Percentiles rank a stretch among this genome's conserved stretches.
phyloP scores from a whole-genome alignment of 805 yeast species.

The Candida maltosa region DNA sequence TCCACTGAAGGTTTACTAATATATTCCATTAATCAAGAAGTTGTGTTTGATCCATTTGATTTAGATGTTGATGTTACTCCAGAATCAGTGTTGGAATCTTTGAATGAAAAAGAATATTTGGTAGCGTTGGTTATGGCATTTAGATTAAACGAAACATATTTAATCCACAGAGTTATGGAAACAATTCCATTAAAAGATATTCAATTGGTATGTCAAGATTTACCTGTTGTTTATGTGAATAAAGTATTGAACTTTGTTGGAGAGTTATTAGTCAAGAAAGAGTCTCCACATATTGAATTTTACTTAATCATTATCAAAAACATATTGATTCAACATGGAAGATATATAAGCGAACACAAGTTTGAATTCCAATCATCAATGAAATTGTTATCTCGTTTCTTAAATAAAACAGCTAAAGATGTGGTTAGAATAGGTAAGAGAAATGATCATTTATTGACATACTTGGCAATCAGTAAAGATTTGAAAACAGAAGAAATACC shows the following conservation, averaged over 20 bases:
- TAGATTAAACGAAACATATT: slow-evolving; percentile 77
- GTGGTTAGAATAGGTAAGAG: slow-evolving; percentile 52
- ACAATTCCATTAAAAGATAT: slow-evolving; percentile 69
- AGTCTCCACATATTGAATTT: slow-evolving; percentile 82
- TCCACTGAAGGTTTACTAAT: slow-evolving; percentile 90
- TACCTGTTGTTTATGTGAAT: slow-evolving; percentile 76
- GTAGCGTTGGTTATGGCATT: slow-evolving; percentile 89
- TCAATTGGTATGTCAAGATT: slow-evolving; percentile 56
- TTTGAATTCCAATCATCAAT: slow-evolving; percentile 61
- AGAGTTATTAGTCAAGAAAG: slow-evolving; percentile 47
- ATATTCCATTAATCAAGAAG: slow-evolving; percentile 71
- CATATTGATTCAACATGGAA: slow-evolving; percentile 72
- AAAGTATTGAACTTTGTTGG: slow-evolving; percentile 70
- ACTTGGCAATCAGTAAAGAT: slow-evolving; percentile 35
- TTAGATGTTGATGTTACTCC: slow-evolving; percentile 92
- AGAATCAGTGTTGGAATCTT: slow-evolving; percentile 58
- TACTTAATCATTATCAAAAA: slow-evolving; percentile 77
- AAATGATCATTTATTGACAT: slow-evolving; percentile 53
- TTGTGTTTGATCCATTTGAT: slow-evolving; percentile 91
- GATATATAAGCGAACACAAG: slow-evolving; percentile 59
- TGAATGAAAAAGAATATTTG: slow-evolving; percentile 61
- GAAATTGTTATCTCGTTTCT: slow-evolving; percentile 71
- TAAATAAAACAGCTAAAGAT: slow-evolving; percentile 72
- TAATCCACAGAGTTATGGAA: slow-evolving; percentile 74
- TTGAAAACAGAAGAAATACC: slow-evolving; percentile 19